Conservation (phyloP, 768 basidiomycete genomes). For the Tricholoma furcatifolium region DNA sequence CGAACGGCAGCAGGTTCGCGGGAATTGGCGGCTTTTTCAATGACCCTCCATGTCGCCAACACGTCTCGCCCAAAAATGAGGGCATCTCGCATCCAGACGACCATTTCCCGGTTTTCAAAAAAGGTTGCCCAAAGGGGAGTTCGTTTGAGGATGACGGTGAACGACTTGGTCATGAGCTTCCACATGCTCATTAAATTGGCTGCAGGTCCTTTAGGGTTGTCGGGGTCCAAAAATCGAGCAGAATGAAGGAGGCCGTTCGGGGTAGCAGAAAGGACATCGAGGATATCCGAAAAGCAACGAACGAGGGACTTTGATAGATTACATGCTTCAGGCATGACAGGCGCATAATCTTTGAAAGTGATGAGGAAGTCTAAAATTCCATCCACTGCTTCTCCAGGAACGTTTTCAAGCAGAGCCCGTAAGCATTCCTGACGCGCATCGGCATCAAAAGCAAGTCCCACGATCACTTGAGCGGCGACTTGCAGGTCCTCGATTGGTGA, state of each 20-base stretch:
- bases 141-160: constrained; percentile 81
- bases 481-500: constrained; percentile 81
- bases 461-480: constrained; percentile 72
- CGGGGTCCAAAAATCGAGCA: constrained; percentile 44
- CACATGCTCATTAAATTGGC: constrained; percentile 70
- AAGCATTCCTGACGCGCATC: constrained; percentile 89
- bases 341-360: constrained; percentile 62
- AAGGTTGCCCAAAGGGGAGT: constrained; percentile 82
- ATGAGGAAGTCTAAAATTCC: constrained; percentile 71
- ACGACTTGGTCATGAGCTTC: constrained; percentile 75
- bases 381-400: constrained; percentile 62
- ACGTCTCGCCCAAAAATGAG: constrained; percentile 90
- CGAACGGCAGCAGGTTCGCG: constrained; percentile 24
- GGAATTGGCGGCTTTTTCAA: constrained; percentile 66
- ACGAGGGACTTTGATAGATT: constrained; percentile 88
- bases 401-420: constrained; percentile 68
- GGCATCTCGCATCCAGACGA: constrained; percentile 98
- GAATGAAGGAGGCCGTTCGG: constrained; percentile 71
- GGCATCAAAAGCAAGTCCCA: constrained; percentile 86
- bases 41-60: constrained; percentile 73
- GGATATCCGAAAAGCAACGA: constrained; percentile 87
- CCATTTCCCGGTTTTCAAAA: constrained; percentile 83
- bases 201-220: constrained; percentile 44
- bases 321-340: constrained; percentile 78
- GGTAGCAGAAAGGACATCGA: constrained; percentile 80